These are phyloP conservation scores for Hygrophorus russula DNA, from an alignment of 768 basidiomycete species.

Conservation along the genomic window DNA sequence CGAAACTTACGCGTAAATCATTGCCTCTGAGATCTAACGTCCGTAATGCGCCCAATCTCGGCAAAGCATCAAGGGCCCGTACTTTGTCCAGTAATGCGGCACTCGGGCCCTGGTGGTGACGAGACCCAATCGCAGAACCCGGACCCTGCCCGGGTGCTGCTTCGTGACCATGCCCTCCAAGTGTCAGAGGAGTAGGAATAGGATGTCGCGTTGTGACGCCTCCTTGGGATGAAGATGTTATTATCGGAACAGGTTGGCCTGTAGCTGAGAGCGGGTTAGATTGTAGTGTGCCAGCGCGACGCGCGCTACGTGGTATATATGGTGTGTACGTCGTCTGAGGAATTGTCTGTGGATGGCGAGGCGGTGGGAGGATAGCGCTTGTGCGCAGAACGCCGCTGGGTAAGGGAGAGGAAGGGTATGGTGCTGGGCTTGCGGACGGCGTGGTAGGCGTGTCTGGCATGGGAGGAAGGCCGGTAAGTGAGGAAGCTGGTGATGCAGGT, in stretches of 20 bases:
- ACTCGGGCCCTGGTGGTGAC: constrained; percentile 44
- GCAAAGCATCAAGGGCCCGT: constrained; percentile 77
- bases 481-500: constrained; percentile 26
- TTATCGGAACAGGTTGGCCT: constrained; percentile 47
- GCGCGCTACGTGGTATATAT: constrained; percentile 60
- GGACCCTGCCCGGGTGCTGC: neutral
- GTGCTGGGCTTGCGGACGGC: constrained; percentile 2
- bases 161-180: constrained; percentile 4
- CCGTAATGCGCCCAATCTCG: constrained; percentile 73
- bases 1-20: constrained; percentile 67
- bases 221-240: constrained; percentile 51
- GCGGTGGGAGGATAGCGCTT: constrained; percentile 25
- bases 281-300: constrained; percentile 29
- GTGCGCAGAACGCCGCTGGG: constrained; percentile 20
- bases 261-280: constrained; percentile 33
- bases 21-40: constrained; percentile 90
- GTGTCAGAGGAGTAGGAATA: constrained; percentile 13
- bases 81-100: constrained; percentile 81
- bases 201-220: constrained; percentile 38
- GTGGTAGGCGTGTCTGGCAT: constrained; percentile 2
- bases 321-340: constrained; percentile 73
- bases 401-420: constrained; percentile 19
- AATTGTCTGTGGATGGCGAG: constrained; percentile 34
- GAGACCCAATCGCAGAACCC: constrained; percentile 1
- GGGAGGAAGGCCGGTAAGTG: constrained; percentile 19